Conservation (phyloP, 73 alveolate genomes). For the Breviolum minutum region DNA sequence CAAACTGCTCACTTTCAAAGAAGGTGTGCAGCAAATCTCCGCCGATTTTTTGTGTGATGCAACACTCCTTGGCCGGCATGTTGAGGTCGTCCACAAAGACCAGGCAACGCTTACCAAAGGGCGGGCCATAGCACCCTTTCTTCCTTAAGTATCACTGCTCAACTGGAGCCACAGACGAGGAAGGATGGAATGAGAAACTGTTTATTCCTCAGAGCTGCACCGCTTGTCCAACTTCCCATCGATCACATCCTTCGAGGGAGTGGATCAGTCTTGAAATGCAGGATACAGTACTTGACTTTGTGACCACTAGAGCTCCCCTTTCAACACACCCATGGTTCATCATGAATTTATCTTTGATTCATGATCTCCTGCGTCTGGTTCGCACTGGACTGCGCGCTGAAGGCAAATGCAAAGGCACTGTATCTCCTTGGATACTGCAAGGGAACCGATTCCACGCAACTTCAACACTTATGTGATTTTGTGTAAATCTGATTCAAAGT, state of each 20-base stretch:
- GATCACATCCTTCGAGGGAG: slow-evolving; percentile 96
- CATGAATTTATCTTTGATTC: not conserved
- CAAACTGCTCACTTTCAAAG: not conserved
- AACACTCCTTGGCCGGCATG: slow-evolving; percentile 98
- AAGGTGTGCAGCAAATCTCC: not conserved
- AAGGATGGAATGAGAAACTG: not conserved
- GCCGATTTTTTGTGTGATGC: too few species aligned
- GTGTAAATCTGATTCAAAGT: not conserved
- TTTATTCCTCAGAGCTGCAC: not conserved
- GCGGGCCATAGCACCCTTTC: slow-evolving; percentile 99
- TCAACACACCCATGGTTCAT: too few species aligned
- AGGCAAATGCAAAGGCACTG: slow-evolving; percentile 85
- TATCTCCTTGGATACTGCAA: slow-evolving; percentile 20
- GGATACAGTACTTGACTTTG: not conserved
- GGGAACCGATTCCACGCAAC: not conserved
- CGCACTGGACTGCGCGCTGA: slow-evolving; percentile 99
- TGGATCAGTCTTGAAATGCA: not conserved
- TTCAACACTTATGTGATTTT: not conserved
- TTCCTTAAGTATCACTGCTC: slow-evolving; percentile 94
- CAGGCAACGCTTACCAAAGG: slow-evolving; percentile 98
- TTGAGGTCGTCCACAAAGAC: slow-evolving; percentile 99
- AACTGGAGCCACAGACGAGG: not conserved
- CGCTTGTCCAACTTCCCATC: slow-evolving; percentile 99
- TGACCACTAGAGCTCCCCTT: not conserved
- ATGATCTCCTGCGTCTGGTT: slow-evolving; percentile 97